Percentiles rank a stretch among this genome's conserved stretches.
phyloP scores from a whole-genome alignment of 148 eudicot species.

The Linanthus parryae region DNA sequence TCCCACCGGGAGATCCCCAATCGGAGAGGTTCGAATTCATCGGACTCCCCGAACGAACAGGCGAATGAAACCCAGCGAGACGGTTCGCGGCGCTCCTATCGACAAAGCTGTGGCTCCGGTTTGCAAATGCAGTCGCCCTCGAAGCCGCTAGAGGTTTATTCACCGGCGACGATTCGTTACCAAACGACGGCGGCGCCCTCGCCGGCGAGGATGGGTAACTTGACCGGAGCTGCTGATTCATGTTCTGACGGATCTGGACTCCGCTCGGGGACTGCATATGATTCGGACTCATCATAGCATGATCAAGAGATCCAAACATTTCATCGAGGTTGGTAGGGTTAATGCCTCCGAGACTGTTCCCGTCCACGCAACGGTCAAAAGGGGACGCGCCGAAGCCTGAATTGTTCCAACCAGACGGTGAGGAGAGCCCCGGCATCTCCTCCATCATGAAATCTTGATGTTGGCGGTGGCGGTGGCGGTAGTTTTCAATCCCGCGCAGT shows the following conservation, averaged over 20 bases:
- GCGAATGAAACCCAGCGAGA: slow-evolving; percentile 30
- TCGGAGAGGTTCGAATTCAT: slow-evolving; percentile 37
- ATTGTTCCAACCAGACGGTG: slow-evolving; percentile 46
- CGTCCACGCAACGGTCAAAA: slow-evolving; percentile 22
- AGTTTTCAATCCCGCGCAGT: slow-evolving; percentile 30
- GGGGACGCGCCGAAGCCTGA: slow-evolving; percentile 16
- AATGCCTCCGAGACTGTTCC: slow-evolving; percentile 30
- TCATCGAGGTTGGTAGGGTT: slow-evolving; percentile 58
- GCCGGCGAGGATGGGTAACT: slow-evolving; percentile 66
- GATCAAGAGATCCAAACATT: slow-evolving; percentile 40
- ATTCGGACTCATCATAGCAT: slow-evolving; percentile 11
- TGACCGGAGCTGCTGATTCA: slow-evolving; percentile 50
- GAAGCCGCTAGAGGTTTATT: slow-evolving; percentile 25
- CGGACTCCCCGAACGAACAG: slow-evolving; percentile 13
- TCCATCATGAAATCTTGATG: slow-evolving; percentile 60
- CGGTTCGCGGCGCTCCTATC: slow-evolving; percentile 40
- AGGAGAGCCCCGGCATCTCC: slow-evolving; percentile 45
- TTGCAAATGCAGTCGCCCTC: slow-evolving; percentile 67
- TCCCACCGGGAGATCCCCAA: slow-evolving; percentile 91
- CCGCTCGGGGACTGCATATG: slow-evolving; percentile 37
- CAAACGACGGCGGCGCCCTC: slow-evolving; percentile 44
- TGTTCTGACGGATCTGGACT: slow-evolving; percentile 40
- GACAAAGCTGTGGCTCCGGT: slow-evolving; percentile 84
- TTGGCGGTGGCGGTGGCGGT: slow-evolving; percentile 44
- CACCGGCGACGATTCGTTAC: slow-evolving; percentile 37